Evolutionary conservation across 352 stramenopile genomes (phyloP).

Genomic region (Phytophthora citricola): DNA sequence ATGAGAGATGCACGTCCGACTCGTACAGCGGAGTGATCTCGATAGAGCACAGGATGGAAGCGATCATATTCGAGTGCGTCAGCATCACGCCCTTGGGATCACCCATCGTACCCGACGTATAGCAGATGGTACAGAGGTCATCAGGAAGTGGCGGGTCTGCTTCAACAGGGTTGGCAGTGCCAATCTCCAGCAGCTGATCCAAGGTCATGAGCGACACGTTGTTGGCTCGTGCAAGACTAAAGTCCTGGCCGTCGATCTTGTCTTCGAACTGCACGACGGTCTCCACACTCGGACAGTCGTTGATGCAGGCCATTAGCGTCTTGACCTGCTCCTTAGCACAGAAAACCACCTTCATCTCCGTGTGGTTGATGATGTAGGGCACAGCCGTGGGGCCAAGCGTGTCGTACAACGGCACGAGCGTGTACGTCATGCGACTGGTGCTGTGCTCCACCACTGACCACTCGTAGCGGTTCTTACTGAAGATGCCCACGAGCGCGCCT

Average conservation of each 20-base stretch:
- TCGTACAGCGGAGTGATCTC: slow-evolving; percentile 34
- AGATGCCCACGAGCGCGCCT: slow-evolving; percentile 69
- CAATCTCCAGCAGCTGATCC: slow-evolving; percentile 46
- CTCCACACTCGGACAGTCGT: slow-evolving; percentile 59
- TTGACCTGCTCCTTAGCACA: slow-evolving; percentile 71
- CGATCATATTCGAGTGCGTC: slow-evolving; percentile 54
- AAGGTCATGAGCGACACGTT: slow-evolving; percentile 59
- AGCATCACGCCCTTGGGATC: slow-evolving; percentile 61
- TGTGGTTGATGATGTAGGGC: slow-evolving; percentile 85
- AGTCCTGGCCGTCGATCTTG: slow-evolving; percentile 51
- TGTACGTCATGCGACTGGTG: slow-evolving; percentile 77
- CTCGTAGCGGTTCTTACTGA: slow-evolving; percentile 83
- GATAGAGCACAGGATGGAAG: slow-evolving; percentile 37
- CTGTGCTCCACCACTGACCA: slow-evolving; percentile 77
- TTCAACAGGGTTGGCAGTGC: slow-evolving; percentile 50
- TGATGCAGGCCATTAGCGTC: slow-evolving; percentile 61
- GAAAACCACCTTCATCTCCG: slow-evolving; percentile 77
- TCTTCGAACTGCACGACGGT: slow-evolving; percentile 70
- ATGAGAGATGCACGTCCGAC: slow-evolving; percentile 86
- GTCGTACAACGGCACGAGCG: slow-evolving; percentile 82
- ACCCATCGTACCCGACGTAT: slow-evolving; percentile 60
- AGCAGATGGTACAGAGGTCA: slow-evolving; percentile 65
- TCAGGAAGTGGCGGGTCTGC: slow-evolving; percentile 46
- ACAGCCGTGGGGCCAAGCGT: slow-evolving; percentile 74
- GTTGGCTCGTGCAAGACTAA: slow-evolving; percentile 41